Evolutionary conservation across 78 protist genomes (phyloP).

Genomic region (Cyanophora paradoxa): DNA sequence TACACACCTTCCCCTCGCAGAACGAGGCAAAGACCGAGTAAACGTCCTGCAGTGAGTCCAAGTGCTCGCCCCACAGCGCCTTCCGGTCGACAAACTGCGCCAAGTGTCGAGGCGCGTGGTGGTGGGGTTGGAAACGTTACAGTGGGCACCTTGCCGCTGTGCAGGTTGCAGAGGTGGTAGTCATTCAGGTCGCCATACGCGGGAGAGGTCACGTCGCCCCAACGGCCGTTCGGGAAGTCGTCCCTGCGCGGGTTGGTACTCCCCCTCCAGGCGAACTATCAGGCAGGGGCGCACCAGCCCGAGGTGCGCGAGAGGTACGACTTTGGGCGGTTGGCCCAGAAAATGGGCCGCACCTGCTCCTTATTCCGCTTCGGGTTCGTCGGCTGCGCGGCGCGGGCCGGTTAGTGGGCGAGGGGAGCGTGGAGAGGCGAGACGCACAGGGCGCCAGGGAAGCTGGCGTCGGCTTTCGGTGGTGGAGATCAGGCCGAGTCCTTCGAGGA

Average conservation of each 20-base stretch:
- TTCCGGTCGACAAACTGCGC: background rate
- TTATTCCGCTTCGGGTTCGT: constrained; percentile 36
- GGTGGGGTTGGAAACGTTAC: background rate
- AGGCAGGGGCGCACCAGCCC: too few relatives aligned
- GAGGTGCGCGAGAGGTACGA: constrained; percentile 70
- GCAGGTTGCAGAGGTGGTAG: constrained; percentile 51
- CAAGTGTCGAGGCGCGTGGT: too few relatives aligned
- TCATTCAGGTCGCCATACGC: constrained; percentile 85
- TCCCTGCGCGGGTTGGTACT: too few relatives aligned
- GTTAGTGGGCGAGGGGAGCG: background rate
- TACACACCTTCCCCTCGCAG: too few relatives aligned
- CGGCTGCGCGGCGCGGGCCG: constrained; percentile 15
- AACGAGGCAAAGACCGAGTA: constrained; percentile 41
- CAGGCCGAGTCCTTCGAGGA: constrained; percentile 42
- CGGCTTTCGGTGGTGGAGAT: constrained; percentile 19
- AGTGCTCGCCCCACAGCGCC: constrained; percentile 31
- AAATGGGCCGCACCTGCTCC: constrained; percentile 84
- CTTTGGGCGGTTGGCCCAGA: constrained; percentile 81
- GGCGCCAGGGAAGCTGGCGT: constrained; percentile 50
- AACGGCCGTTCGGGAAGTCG: constrained; percentile 91
- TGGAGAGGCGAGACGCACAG: background rate
- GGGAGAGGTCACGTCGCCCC: constrained; percentile 81
- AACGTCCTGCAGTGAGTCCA: constrained; percentile 35
- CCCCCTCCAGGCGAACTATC: too few relatives aligned
- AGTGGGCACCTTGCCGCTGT: background rate